Evolutionary conservation across 305 asterid genomes (phyloP).

Genomic region (Fraxinus platypoda): DNA sequence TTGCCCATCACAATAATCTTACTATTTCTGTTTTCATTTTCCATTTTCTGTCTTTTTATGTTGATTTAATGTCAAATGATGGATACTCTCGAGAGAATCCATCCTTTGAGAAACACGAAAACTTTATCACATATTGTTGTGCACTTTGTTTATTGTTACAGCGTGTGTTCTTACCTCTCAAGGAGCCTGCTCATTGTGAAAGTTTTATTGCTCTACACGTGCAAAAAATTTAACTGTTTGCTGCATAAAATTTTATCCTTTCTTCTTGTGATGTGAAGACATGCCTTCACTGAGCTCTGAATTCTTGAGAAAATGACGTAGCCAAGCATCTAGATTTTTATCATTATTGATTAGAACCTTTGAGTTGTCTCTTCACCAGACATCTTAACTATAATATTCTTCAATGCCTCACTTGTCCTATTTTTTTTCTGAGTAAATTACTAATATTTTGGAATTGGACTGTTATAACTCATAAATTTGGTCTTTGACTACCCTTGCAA

Average conservation of each 20-base stretch:
- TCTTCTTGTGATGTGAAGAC: neutral
- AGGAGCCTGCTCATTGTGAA: neutral
- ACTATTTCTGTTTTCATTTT: neutral
- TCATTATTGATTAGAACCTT: conserved; percentile 7
- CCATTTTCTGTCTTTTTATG: neutral
- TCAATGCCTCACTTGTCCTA: neutral
- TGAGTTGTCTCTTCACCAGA: neutral
- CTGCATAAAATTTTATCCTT: neutral
- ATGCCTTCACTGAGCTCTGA: neutral
- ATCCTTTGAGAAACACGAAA: neutral
- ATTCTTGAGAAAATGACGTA: neutral
- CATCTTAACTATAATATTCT: neutral
- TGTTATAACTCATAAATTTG: neutral
- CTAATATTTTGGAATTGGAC: conserved; percentile 8
- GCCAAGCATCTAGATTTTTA: conserved; percentile 2
- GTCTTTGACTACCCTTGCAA: neutral
- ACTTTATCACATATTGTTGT: neutral
- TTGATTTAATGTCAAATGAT: neutral
- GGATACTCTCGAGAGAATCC: neutral
- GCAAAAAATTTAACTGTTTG: neutral
- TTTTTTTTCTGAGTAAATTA: conserved; percentile 6
- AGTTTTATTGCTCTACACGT: neutral
- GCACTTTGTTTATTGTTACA: neutral
- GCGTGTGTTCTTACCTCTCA: neutral
- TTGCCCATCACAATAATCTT: neutral